Base-by-base conservation (phyloP, 495 filamentous ascomycete species). In the Penicillium subrubescens region DNA sequence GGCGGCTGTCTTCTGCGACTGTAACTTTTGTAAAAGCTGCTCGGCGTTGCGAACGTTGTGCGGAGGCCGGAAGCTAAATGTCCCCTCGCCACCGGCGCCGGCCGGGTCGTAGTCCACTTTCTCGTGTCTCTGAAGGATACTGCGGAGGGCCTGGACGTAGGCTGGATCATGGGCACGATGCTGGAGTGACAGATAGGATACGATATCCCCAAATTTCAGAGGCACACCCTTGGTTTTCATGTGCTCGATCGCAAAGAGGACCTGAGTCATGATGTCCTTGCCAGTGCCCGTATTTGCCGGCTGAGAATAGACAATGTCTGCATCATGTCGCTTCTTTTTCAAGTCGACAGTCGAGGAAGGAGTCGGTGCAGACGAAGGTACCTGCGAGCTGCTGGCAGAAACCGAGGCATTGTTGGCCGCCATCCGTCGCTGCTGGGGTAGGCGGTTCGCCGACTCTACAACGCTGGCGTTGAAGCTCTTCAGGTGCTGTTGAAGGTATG, bases 171-270 rank as follows among this genome's bases (percentile, higher is more conserved):
- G 70, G 6, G 76, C 78, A 2, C 76, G 76, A 68, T 87, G 79
- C 62, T 88, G 84, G 12, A 90, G 80, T 31, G 86, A 90, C 12
- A 97, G 81, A 73, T 95, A 95, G 56, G 85, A 83, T 27, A 94
- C 77, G 57, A 98, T 88, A 65, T 94, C 89, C 48, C 78, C 70
- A 41, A 92, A 87, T 17, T 87, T 88, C 66, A 93, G 85, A 17
- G 92, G 85, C 27, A 85, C 76, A 63, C 85, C 85, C 75, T 93
- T 94, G 59, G 81, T 79, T 72, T 95, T 95, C 71, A 99, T 89
- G 73, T 91, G 90, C 11, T 91, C 85, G 74, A 97, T 88, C 7
- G 91, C 90, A 75, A 92, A 95, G 60, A 87, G 82, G 60, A 97
- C 86, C 67, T 96, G 89, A 10, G 92, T 94, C 83, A 92, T 89